phyloP scores from a whole-genome alignment of 495 filamentous ascomycete species.

The Trypethelium eluteriae region DNA sequence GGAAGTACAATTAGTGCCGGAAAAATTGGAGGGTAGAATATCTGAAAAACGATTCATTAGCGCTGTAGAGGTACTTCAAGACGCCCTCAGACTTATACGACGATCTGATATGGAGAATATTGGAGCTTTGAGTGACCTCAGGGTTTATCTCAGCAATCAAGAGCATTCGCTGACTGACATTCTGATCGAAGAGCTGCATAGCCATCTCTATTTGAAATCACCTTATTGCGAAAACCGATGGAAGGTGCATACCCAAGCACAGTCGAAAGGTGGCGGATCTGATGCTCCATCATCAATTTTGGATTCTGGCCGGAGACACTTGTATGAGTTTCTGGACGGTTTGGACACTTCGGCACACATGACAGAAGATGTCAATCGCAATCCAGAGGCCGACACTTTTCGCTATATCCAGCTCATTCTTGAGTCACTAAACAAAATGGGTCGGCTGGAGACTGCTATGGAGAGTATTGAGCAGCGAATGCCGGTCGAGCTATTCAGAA shows the following conservation, averaged over 20 bases:
- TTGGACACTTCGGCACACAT: conserved; percentile 65
- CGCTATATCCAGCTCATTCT: conserved; percentile 82
- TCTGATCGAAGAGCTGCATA: conserved; percentile 90
- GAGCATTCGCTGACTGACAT: conserved; percentile 89
- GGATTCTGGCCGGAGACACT: conserved; percentile 48
- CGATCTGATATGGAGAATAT: conserved; percentile 87
- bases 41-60: conserved; percentile 92
- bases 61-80: conserved; percentile 85
- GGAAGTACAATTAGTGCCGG: conserved; percentile 81
- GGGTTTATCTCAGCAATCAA: conserved; percentile 84
- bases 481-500: conserved; percentile 85
- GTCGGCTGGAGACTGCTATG: conserved; percentile 73
- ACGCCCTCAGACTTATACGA: conserved; percentile 70
- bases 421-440: conserved; percentile 82
- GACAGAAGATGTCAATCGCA: conserved; percentile 78
- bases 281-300: not conserved
- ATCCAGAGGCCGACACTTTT: conserved; percentile 90
- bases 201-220: conserved; percentile 93
- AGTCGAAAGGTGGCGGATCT: conserved; percentile 8
- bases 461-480: conserved; percentile 86
- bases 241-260: conserved; percentile 53
- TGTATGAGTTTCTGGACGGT: conserved; percentile 72
- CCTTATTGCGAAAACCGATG: conserved; percentile 93
- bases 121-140: conserved; percentile 76
- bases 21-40: conserved; percentile 84